Base-by-base conservation (phyloP, 805 yeast species). In the Debaryomyces castellii region DNA sequence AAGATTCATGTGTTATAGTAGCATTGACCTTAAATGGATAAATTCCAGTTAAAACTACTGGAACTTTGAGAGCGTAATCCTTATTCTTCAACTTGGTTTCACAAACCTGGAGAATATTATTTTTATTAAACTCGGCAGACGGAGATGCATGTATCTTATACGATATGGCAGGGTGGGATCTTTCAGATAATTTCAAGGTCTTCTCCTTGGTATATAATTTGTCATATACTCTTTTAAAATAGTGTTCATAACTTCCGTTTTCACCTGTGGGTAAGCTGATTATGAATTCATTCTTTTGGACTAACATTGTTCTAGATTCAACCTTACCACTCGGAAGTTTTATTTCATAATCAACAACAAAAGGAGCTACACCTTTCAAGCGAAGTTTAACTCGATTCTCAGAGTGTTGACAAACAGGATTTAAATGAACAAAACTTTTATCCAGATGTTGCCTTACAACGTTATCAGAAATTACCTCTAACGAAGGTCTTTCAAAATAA, bases 331-430 rank as follows among this genome's bases (percentile, higher is more conserved):
- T 71, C 5, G 94, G 91, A 33, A 74, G 65, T 22, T 66, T 66
- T 12, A 86, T 64, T n/a, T 80, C 77, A 60, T 89, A 89, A 33
- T 79, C 81, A 21, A 90, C 67, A n/a, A 77, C 64, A 51, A 89
- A 89, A 20, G 92, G 91, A 1, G 83, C 73, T 5, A 77, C 63
- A 1, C 89, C 92, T 33, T 65, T 66, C 28, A 86, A 61, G 2
- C 73, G 59, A 27, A 87, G 45, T 6, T 51, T 53, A 8, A 68
- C 54, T 16, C 54, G 52, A 28, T 63, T 58, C 2, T 46, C 43
- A 25, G 67, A 60, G 23, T 57, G 53, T 41, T 66, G 70, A 44
- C 77, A 72, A 3, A 67, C 56, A 5, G 73, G 53, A 1, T 48
- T 52, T 42, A 63, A 59, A 23, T 52, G 63, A 6, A 49, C 43